Evolutionary conservation across 2,329 filamentous ascomycete species (phyloP).

Genomic region (Annulohypoxylon truncatum): DNA sequence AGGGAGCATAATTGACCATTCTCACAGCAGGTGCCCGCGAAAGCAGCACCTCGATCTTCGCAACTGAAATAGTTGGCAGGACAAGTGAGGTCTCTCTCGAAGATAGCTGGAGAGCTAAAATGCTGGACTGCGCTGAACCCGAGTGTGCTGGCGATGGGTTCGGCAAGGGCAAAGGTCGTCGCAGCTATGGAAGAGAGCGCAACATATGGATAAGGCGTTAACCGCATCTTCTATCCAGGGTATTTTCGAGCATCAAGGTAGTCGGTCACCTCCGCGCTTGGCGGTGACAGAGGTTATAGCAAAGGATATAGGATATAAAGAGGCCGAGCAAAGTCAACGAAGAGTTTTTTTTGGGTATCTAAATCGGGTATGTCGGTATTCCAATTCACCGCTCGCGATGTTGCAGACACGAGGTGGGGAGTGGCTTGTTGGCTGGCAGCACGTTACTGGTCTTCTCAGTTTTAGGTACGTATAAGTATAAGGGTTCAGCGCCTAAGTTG

Average conservation of each 20-base stretch:
- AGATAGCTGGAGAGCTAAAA: constrained; percentile 45
- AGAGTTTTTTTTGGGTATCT: constrained; percentile 14
- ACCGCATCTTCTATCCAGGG: constrained; percentile 41
- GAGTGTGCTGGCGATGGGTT: constrained; percentile 43
- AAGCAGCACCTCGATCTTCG: constrained; percentile 59
- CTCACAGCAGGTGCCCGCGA: constrained; percentile 63
- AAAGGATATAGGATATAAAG: constrained; percentile 3
- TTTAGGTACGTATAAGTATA: constrained; percentile 18
- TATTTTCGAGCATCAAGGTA: constrained; percentile 31
- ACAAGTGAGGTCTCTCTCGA: constrained; percentile 53
- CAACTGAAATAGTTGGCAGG: constrained; percentile 64
- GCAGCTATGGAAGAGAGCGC: constrained; percentile 38
- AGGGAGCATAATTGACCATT: constrained; percentile 63
- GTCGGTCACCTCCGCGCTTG: constrained; percentile 28
- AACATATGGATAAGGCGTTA: constrained; percentile 31
- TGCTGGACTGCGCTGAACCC: constrained; percentile 41
- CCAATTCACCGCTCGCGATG: constrained; percentile 35
- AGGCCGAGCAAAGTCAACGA: constrained; percentile 16
- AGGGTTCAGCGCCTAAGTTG: constrained; percentile 1
- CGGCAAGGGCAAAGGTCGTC: constrained; percentile 33
- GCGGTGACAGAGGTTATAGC: constrained; percentile 18
- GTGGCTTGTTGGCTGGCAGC: constrained; percentile 30
- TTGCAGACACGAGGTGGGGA: constrained; percentile 41
- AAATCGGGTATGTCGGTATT: constrained; percentile 32
- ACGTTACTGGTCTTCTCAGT: constrained; percentile 26